Evolutionary conservation across 1,284 basidiomycete species (phyloP), one percentile per base, ranked within the genome.

Genomic region (Melampsora abietis-canadensis): DNA sequence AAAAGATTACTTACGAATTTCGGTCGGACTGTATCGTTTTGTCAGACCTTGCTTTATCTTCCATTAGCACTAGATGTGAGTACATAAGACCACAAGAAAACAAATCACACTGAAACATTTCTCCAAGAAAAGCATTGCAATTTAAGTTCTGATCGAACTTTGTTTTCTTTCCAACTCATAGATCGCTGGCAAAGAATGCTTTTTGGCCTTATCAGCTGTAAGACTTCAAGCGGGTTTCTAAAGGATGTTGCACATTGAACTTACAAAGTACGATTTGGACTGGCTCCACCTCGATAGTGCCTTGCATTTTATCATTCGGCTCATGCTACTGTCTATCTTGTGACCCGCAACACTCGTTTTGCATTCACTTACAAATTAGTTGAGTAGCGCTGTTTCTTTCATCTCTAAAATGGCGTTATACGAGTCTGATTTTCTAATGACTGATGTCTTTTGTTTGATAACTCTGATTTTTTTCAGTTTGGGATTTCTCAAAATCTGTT

Each of bases 401-500:
- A 57, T 57, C 51, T 21, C 10, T 57, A 17, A 57, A 27, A 57
- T 15, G 17, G 51, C n/a, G 10, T 57, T 17, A 57, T 14, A 27
- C 2, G 6, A 40, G 10, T 40, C 37, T 10, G 1, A 40, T 40
- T 8, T 40, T 40, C 6, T 10, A 40, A 8, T 7, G 37, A 12
- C 37, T 54, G 6, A 21, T 54, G 17, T 54, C 1, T 2, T 54
- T 54, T 12, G 51, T n/a, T 54, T 6, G 24, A 54, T 54, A 5
- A 34, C 34, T 21, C 19, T 46, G 79, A 57, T 76, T 73, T 7
- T 73, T 66, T 65, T 40, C n/a, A 77, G 34, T 57, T 79, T 65
- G 67, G 76, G 15, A 30, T 76, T 44, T 48, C 78, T 21, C 78
- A 79, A 51, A 77, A 78, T 4, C 85, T 93, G 76, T 90, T 89